A percentile compares a stretch with the other conserved stretches of the same genome.
Evolutionary conservation across 768 basidiomycete species (phyloP).

Genomic region (Collybia sordida): DNA sequence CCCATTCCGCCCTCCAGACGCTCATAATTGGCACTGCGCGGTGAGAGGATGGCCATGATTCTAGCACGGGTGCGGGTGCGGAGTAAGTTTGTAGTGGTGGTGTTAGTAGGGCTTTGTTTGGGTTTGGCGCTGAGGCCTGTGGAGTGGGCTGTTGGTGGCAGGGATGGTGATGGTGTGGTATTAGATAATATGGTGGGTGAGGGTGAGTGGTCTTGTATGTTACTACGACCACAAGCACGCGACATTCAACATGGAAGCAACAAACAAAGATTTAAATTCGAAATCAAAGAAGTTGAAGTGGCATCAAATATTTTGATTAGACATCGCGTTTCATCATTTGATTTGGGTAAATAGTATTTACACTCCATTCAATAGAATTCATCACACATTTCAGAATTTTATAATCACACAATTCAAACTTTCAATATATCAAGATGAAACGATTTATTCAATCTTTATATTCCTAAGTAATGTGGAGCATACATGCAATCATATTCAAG

Average conservation of each 20-base stretch:
- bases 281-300: no score
- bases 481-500: no score
- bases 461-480: no score
- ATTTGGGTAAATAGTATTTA: no score
- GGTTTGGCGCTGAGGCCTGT: not conserved
- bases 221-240: not conserved
- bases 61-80: not conserved
- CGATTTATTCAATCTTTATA: no score
- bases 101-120: not conserved
- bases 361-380: no score
- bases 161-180: not conserved
- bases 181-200: not conserved
- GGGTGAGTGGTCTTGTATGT: slow-evolving; percentile 2
- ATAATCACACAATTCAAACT: no score
- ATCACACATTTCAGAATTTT: no score
- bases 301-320: no score
- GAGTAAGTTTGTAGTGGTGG: not conserved
- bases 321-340: no score
- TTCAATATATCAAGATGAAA: no score
- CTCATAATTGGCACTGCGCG: slow-evolving; percentile 51
- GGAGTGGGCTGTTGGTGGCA: not conserved
- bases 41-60: slow-evolving; percentile 21
- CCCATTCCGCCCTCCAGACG: slow-evolving; percentile 64
- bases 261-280: no score
- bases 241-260: slow-evolving; percentile 10